Evolutionary conservation across 805 yeast genomes (phyloP).

Genomic region (Metschnikowia gruessii): DNA sequence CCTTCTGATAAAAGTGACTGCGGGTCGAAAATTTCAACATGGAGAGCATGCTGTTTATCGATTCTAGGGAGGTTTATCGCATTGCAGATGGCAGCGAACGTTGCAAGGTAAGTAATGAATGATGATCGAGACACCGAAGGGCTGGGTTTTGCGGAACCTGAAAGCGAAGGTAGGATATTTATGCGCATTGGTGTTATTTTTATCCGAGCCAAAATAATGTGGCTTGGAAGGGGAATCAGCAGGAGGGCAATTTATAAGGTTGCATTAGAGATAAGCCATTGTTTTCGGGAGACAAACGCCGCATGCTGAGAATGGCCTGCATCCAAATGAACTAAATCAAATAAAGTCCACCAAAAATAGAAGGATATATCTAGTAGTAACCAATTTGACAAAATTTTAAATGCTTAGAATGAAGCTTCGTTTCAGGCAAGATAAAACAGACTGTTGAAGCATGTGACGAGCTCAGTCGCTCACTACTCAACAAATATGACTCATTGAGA

Average conservation of each 20-base stretch:
- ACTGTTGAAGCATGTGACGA: too few species aligned
- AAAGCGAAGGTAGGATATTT: neutral
- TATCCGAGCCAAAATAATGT: neutral
- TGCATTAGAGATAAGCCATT: neutral
- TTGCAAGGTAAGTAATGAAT: conserved; percentile 1
- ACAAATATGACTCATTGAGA: too few species aligned
- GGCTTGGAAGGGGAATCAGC: neutral
- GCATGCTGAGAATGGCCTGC: neutral
- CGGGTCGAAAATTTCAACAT: neutral
- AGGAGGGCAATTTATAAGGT: neutral
- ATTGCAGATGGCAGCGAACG: conserved; percentile 2
- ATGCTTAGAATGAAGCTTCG: too few species aligned
- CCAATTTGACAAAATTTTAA: too few species aligned
- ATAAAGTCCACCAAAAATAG: neutral
- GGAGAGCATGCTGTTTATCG: conserved; percentile 3
- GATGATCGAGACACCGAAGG: conserved; percentile 1
- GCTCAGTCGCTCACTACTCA: too few species aligned
- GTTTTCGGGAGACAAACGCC: neutral
- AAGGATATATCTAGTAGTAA: too few species aligned
- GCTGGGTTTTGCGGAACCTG: neutral
- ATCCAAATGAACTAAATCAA: neutral
- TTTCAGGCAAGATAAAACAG: too few species aligned
- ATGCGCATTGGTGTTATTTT: neutral
- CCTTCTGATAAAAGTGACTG: neutral
- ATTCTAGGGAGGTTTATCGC: conserved; percentile 6